A percentile compares a stretch with the other conserved stretches of the same genome.
phyloP scores from a whole-genome alignment of 331 rosid species.

The Spiraea crenata region DNA sequence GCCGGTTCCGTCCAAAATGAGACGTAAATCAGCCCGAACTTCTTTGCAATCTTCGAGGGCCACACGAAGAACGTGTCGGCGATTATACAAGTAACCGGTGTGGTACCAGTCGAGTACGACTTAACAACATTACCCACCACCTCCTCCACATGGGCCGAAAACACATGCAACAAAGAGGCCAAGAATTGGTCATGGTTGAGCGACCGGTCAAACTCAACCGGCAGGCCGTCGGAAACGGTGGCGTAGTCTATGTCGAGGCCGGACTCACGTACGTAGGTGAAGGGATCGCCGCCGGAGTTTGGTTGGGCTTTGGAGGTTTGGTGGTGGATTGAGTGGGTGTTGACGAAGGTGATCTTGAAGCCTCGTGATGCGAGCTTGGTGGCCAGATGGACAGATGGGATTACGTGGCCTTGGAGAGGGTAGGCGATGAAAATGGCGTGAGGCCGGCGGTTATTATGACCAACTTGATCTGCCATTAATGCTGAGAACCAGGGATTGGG shows the following conservation, averaged over 20 bases:
- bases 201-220: conserved; percentile 46
- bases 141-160: conserved; percentile 44
- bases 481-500: background rate
- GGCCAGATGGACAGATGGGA: conserved; percentile 55
- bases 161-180: conserved; percentile 39
- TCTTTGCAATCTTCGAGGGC: conserved; percentile 44
- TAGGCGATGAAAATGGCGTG: conserved; percentile 55
- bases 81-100: conserved; percentile 39
- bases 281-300: conserved; percentile 22
- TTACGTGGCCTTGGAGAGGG: conserved; percentile 71
- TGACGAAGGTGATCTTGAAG: conserved; percentile 55
- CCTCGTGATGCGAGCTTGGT: conserved; percentile 55
- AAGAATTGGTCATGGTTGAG: conserved; percentile 52
- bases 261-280: conserved; percentile 21
- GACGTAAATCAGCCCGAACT: conserved; percentile 32
- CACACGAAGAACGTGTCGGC: conserved; percentile 63
- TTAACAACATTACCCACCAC: conserved; percentile 28
- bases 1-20: conserved; percentile 70
- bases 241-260: conserved; percentile 50
- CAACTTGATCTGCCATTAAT: conserved; percentile 4
- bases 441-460: conserved; percentile 13
- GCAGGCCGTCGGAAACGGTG: conserved; percentile 55
- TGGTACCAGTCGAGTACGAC: background rate
- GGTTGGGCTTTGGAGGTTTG: conserved; percentile 31
- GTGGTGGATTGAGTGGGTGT: conserved; percentile 53